Evolutionary conservation across 306 rosid species (phyloP).

Genomic region (Malus orientalis): DNA sequence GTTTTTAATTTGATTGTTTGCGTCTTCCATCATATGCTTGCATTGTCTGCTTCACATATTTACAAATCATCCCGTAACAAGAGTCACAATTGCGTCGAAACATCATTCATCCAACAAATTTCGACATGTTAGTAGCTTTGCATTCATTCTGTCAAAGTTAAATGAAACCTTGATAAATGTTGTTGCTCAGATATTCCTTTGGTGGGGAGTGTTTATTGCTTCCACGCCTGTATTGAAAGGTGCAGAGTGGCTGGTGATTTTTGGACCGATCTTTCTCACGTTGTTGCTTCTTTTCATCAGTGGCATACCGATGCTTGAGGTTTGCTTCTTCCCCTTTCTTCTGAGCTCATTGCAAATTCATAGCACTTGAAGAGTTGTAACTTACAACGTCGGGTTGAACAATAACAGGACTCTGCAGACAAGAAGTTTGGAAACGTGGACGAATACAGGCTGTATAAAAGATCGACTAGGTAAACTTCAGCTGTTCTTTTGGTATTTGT

Average conservation of each 20-base stretch:
- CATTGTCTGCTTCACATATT: not conserved
- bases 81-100: not conserved
- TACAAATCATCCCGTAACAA: not conserved
- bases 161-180: constrained; percentile 14
- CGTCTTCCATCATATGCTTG: not conserved
- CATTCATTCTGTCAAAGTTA: not conserved
- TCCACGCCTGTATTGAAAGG: constrained; percentile 63
- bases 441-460: constrained; percentile 62
- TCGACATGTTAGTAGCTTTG: not conserved
- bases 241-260: constrained; percentile 84
- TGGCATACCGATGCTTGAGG: constrained; percentile 95
- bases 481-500: constrained; percentile 8
- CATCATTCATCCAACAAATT: not conserved
- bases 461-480: constrained; percentile 54
- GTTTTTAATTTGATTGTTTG: not conserved
- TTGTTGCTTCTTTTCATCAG: constrained; percentile 90
- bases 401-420: constrained; percentile 74
- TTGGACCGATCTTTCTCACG: constrained; percentile 79
- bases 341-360: constrained; percentile 4
- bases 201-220: constrained; percentile 98
- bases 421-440: constrained; percentile 76
- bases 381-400: constrained; percentile 14
- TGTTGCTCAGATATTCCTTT: constrained; percentile 60
- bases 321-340: constrained; percentile 36
- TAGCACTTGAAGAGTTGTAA: constrained; percentile 8